Evolutionary conservation across 2,329 filamentous ascomycete genomes (phyloP).

Genomic region (Trichoderma lentiforme): DNA sequence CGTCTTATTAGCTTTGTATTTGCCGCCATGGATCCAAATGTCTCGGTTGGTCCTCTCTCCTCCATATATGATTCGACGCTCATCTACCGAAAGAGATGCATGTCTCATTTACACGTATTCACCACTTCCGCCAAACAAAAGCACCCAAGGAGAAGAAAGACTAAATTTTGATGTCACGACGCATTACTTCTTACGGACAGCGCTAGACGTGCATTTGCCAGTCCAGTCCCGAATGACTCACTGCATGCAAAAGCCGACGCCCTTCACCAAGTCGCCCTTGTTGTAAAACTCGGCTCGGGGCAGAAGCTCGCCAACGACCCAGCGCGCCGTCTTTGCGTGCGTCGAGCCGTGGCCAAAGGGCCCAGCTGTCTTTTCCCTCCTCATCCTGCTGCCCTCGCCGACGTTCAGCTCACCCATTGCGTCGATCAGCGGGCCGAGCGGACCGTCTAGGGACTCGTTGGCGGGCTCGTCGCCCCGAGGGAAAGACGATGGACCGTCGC

Average conservation of each 20-base stretch:
- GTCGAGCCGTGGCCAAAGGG: conserved; percentile 56
- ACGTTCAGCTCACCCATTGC: conserved; percentile 31
- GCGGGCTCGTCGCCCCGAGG: conserved; percentile 28
- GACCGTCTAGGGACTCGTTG: conserved; percentile 5
- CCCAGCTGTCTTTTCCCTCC: conserved; percentile 43
- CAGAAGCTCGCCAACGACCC: conserved; percentile 53
- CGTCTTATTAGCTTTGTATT: too few relatives aligned
- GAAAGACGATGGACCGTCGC: conserved; percentile 50
- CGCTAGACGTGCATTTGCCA: not conserved
- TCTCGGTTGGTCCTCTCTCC: not conserved
- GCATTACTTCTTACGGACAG: not conserved
- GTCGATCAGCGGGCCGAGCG: conserved; percentile 26
- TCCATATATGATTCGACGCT: not conserved
- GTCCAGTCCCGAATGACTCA: not conserved
- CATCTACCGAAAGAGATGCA: not conserved
- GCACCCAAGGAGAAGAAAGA: not conserved
- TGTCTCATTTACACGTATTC: not conserved
- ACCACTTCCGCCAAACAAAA: not conserved
- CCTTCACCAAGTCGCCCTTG: conserved; percentile 49
- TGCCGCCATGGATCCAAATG: not conserved
- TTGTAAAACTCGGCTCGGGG: conserved; percentile 49
- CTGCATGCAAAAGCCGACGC: conserved; percentile 35
- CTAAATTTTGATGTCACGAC: not conserved
- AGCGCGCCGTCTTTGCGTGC: conserved; percentile 59
- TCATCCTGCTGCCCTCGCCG: conserved; percentile 27